Evolutionary conservation across 2,329 filamentous ascomycete species (phyloP).

Genomic region (Aspergillus alliaceus): DNA sequence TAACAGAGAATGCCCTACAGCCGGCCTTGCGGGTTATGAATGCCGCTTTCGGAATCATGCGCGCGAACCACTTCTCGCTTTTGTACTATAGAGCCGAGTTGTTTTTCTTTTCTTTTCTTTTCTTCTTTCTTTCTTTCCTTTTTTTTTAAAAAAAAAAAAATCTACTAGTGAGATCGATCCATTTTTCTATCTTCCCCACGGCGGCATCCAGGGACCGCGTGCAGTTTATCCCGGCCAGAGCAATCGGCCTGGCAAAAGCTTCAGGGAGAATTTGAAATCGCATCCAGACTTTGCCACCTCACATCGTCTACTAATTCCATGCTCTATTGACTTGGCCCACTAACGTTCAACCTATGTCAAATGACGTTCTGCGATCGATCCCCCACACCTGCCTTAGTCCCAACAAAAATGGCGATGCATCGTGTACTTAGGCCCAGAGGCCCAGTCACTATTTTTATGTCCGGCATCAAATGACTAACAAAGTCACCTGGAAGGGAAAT

Average conservation of each 20-base stretch:
- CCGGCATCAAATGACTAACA: conserved; percentile 9
- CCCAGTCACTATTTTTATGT: conserved; percentile 4
- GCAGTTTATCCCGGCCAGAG: background rate
- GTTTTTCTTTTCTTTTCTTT: too few relatives aligned
- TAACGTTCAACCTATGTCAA: background rate
- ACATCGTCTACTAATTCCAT: background rate
- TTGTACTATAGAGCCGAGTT: too few relatives aligned
- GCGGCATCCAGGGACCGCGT: conserved; percentile 2
- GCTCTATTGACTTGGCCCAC: background rate
- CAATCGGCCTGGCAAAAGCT: background rate
- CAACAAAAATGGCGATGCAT: background rate
- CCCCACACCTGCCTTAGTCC: conserved; percentile 1
- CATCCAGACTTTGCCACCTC: conserved; percentile 8
- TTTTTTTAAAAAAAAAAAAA: too few relatives aligned
- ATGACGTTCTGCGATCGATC: conserved; percentile 5
- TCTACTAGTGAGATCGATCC: background rate
- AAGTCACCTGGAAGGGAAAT: background rate
- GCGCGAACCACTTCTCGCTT: too few relatives aligned
- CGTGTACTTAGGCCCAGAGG: conserved; percentile 4
- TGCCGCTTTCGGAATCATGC: conserved; percentile 7
- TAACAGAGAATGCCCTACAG: background rate
- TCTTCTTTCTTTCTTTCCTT: too few relatives aligned
- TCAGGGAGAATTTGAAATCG: conserved; percentile 3
- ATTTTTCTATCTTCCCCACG: background rate
- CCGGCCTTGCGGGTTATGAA: background rate